Conservation (phyloP, 805 yeast genomes). For the Candida hungchunana region DNA sequence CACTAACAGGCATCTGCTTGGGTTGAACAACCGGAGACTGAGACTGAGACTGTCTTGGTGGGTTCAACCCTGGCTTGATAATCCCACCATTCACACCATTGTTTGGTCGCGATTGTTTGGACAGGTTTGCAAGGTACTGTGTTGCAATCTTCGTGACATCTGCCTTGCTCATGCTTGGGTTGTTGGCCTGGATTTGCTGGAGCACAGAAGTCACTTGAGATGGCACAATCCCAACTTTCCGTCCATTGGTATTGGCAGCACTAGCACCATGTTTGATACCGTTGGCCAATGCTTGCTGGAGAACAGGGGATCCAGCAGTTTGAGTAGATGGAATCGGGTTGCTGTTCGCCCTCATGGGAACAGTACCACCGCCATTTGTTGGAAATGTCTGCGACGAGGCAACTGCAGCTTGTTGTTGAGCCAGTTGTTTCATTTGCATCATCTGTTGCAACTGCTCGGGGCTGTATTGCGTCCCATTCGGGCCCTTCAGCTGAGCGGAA, state of each 20-base stretch:
- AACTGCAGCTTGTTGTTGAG: conserved; percentile 19
- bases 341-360: conserved; percentile 20
- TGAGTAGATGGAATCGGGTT: conserved; percentile 16
- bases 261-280: conserved; percentile 1
- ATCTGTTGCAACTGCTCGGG: conserved; percentile 59
- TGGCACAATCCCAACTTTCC: conserved; percentile 39
- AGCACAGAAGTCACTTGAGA: conserved; percentile 64
- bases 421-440: conserved; percentile 35
- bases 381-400: conserved; percentile 16
- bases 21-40: conserved; percentile 12
- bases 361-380: conserved; percentile 11
- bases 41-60: conserved; percentile 9
- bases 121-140: conserved; percentile 48
- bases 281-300: conserved; percentile 3
- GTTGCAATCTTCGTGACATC: conserved; percentile 67
- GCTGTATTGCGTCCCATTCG: conserved; percentile 55
- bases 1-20: conserved; percentile 8
- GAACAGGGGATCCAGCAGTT: conserved; percentile 11
- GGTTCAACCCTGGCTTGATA: conserved; percentile 4
- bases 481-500: conserved; percentile 21
- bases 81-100: neutral
- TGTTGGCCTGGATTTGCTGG: conserved; percentile 58
- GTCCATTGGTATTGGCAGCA: conserved; percentile 9
- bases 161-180: conserved; percentile 58
- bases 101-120: neutral